A percentile compares a stretch with the other conserved stretches of the same genome.
phyloP scores from a whole-genome alignment of 2,329 filamentous ascomycete species.

The Aspergillus floridensis region DNA sequence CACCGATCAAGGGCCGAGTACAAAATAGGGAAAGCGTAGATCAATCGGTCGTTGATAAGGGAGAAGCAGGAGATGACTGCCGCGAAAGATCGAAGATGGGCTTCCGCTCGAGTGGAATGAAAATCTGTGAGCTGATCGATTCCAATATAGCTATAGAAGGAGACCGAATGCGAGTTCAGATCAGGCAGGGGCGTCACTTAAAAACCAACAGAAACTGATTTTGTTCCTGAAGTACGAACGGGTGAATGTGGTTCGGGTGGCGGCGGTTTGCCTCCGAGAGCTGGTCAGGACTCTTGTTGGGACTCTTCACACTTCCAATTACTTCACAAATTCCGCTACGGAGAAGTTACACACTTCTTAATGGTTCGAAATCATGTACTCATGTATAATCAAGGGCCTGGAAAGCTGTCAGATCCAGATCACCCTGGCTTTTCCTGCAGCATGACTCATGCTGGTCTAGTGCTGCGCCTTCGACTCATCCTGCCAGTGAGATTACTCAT shows the following conservation, averaged over 20 bases:
- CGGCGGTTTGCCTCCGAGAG: slow-evolving; percentile 1
- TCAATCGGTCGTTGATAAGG: not conserved
- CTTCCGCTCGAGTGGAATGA: not conserved
- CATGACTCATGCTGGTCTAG: slow-evolving; percentile 11
- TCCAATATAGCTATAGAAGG: not conserved
- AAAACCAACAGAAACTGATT: not conserved
- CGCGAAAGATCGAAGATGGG: not conserved
- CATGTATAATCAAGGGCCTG: not conserved
- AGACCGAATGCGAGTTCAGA: not conserved
- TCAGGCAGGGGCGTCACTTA: not conserved
- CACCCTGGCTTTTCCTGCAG: not conserved
- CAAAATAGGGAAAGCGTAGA: not conserved
- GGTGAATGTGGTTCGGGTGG: slow-evolving; percentile 2
- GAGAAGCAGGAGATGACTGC: not conserved
- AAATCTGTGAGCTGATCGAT: not conserved
- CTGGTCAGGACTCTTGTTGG: not conserved
- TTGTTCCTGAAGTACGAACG: slow-evolving; percentile 1
- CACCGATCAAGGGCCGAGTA: not conserved
- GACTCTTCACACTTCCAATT: not conserved
- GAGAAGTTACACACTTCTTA: not conserved
- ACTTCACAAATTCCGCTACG: not conserved
- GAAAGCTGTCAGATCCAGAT: not conserved
- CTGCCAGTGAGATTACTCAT: slow-evolving; percentile 4
- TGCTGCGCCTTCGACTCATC: slow-evolving; percentile 5
- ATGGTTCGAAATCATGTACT: not conserved